Conservation (phyloP, 2,329 filamentous ascomycete species). For the Catunica adiposa region DNA sequence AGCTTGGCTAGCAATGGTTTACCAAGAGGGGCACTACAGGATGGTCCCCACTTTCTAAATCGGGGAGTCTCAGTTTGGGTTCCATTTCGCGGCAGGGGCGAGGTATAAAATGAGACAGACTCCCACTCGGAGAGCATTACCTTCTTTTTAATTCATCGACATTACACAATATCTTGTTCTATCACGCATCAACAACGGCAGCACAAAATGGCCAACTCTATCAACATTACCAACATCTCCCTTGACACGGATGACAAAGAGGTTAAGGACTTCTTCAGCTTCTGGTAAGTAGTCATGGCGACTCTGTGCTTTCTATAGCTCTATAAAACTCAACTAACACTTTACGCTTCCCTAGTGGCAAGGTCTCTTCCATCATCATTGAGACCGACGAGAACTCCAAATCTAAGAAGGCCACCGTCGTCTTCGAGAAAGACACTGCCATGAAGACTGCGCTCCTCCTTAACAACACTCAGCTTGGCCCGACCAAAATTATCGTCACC, state of each 20-base stretch:
- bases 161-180: not conserved
- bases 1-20: not conserved
- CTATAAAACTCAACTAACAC: not conserved
- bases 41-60: not conserved
- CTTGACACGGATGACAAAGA: slow-evolving; percentile 71
- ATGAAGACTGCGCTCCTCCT: slow-evolving; percentile 93
- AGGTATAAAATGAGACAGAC: not conserved
- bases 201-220: slow-evolving; percentile 44
- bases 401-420: slow-evolving; percentile 68
- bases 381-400: slow-evolving; percentile 44
- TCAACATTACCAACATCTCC: slow-evolving; percentile 83
- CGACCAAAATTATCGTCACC: slow-evolving; percentile 64
- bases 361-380: slow-evolving; percentile 72
- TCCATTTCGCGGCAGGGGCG: not conserved
- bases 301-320: not conserved
- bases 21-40: not conserved
- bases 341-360: slow-evolving; percentile 44
- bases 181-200: slow-evolving; percentile 8
- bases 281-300: slow-evolving; percentile 43
- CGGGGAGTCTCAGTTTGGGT: not conserved
- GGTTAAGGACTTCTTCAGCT: slow-evolving; percentile 93
- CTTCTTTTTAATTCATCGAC: not conserved
- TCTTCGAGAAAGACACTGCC: slow-evolving; percentile 90
- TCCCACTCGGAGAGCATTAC: not conserved
- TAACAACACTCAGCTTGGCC: slow-evolving; percentile 87